Evolutionary conservation across 352 stramenopile species (phyloP), one percentile per base, ranked within the genome.

Genomic region (Globisporangium iwayamae): DNA sequence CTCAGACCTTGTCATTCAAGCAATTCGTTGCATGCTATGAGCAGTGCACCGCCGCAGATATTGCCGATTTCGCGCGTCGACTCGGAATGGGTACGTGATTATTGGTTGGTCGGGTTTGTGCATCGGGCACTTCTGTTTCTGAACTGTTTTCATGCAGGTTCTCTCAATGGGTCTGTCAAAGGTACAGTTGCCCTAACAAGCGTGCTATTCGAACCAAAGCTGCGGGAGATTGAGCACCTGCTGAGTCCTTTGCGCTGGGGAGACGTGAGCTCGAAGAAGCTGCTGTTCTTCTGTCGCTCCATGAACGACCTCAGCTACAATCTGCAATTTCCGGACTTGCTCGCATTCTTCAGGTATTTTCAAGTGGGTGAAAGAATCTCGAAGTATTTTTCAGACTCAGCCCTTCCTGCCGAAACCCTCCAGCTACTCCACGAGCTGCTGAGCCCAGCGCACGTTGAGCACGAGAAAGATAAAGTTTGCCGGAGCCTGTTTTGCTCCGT

Each of bases 401-500:
- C 71, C 4, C 63, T 74, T 39, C 61, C 84, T 13, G 57, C 63
- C 10, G 53, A 61, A 3, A 74, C 55, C 58, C 51, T 88, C n/a
- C 51, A 80, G 16, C 53, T 43, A 20, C 13, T 78, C 0, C 58
- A 52, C 5, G 71, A 74, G 14, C 76, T 86, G 53, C 9, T 83
- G 4, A 68, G 67, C 28, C 69, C 70, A 36, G 58, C 64, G 6
- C 79, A 89, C 48, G 14, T 8, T 3, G 74, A 85, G 52, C 79
- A 89, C 46, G 60, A 70, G n/a, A 75, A 75, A 41, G 79, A 84
- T 39, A 68, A 63, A 20, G 47, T 53, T 2, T 91, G 82, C 51
- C 64, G 62, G 22, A 88, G 79, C 39, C 56, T 91, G 2, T 68
- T 86, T n/a, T 91, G 82, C 51, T 91, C 79, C 9, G 50, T 88